A percentile compares a stretch with the other conserved stretches of the same genome.
phyloP scores from a whole-genome alignment of 2,329 filamentous ascomycete genomes.

The Gaeumannomyces sp. region DNA sequence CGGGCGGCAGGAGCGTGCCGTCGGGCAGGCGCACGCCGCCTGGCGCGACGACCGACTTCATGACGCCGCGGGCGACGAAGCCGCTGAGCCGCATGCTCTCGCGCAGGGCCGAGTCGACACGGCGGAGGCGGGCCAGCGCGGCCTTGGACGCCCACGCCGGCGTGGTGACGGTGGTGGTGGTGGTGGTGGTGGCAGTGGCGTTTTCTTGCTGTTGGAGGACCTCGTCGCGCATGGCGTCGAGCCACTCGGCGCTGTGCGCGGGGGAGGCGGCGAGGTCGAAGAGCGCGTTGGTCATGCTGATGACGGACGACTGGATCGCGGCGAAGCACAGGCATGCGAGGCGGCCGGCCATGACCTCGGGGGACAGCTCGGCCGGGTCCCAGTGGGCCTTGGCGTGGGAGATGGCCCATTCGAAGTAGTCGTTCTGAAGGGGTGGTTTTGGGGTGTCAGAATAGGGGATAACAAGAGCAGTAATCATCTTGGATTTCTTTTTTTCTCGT shows the following conservation, averaged over 20 bases:
- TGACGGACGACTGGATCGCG: slow-evolving; percentile 32
- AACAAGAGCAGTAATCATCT: neutral
- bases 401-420: slow-evolving; percentile 35
- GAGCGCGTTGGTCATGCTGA: slow-evolving; percentile 30
- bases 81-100: slow-evolving; percentile 35
- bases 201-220: slow-evolving; percentile 18
- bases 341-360: slow-evolving; percentile 26
- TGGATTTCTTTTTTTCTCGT: slow-evolving; percentile 3
- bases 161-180: neutral
- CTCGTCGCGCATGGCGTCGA: slow-evolving; percentile 29
- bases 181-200: neutral
- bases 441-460: neutral
- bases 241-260: slow-evolving; percentile 17
- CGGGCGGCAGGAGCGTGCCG: slow-evolving; percentile 26
- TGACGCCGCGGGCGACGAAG: slow-evolving; percentile 29
- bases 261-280: slow-evolving; percentile 29
- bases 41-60: slow-evolving; percentile 29
- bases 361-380: slow-evolving; percentile 23
- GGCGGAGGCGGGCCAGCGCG: slow-evolving; percentile 28
- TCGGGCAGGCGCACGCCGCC: slow-evolving; percentile 27
- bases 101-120: slow-evolving; percentile 34
- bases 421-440: slow-evolving; percentile 19
- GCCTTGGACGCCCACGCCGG: slow-evolving; percentile 27
- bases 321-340: slow-evolving; percentile 29
- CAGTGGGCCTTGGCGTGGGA: slow-evolving; percentile 26